These are phyloP conservation scores for Macadamia integrifolia DNA, from an alignment of 164 flowering plant genomes.

Conservation along the genomic window DNA sequence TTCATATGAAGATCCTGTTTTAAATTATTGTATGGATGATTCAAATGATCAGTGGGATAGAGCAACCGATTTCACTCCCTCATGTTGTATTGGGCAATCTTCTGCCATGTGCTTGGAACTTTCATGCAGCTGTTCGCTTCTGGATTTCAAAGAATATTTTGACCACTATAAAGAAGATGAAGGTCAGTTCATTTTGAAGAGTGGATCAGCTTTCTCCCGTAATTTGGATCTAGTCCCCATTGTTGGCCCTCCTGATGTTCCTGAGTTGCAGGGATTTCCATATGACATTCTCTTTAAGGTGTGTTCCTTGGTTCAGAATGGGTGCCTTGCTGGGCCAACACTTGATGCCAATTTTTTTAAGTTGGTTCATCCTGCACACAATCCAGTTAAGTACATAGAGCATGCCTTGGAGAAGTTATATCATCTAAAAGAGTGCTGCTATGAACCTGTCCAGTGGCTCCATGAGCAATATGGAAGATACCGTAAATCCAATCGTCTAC, in stretches of 20 bases:
- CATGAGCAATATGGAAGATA: constrained; percentile 40
- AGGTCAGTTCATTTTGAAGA: constrained; percentile 31
- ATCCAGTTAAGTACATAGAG: constrained; percentile 33
- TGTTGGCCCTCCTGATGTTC: constrained; percentile 34
- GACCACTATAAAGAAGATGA: constrained; percentile 38
- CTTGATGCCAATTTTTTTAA: constrained; percentile 45
- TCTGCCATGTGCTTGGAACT: constrained; percentile 72
- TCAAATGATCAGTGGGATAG: constrained; percentile 68
- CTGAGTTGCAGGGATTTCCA: constrained; percentile 33
- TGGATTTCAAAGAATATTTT: constrained; percentile 45
- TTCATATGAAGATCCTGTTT: constrained; percentile 14
- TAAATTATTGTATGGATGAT: constrained; percentile 39
- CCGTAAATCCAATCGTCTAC: constrained; percentile 10
- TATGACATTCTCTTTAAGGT: constrained; percentile 58
- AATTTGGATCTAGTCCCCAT: constrained; percentile 56
- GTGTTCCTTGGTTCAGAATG: constrained; percentile 65
- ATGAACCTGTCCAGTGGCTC: constrained; percentile 75
- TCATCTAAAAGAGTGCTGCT: constrained; percentile 62
- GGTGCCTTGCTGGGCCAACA: constrained; percentile 60
- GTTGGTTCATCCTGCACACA: constrained; percentile 45
- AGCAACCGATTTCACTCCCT: constrained; percentile 66
- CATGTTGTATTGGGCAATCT: constrained; percentile 63
- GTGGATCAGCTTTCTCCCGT: constrained; percentile 35
- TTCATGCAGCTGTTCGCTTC: constrained; percentile 32
- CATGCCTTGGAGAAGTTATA: constrained; percentile 60